Base-by-base conservation (phyloP, 1,284 basidiomycete genomes). In the Acaromyces ingoldii region DNA sequence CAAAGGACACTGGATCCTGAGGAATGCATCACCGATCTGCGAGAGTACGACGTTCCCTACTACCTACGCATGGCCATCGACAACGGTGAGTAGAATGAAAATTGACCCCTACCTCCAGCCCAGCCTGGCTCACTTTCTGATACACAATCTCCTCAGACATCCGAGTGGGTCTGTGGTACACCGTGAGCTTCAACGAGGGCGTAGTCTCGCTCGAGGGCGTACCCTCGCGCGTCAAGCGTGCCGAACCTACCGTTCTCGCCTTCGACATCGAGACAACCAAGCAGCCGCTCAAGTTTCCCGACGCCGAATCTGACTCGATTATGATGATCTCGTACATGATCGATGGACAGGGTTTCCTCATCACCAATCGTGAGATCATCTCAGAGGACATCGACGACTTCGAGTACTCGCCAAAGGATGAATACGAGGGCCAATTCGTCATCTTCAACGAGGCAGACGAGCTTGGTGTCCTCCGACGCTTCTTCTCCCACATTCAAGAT, bases 301-400 rank as follows among this genome's bases (percentile, higher is more conserved):
- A 98, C 79, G 88, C 91, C 64, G 84, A 86, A 10, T 86, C 88
- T 19, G 95, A 98, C 79, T 91, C 95, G 74, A 90, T 99, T 68
- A 98, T 99, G 93, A 99, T 99, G 95, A 98, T 99, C 63, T 98
- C 95, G 38, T 95, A 93, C 78, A 95, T 95, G 90, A 80, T 95
- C 30, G 91, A 95, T 74, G 91, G 90, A 0, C 48, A 97, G 75
- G 95, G 95, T 0, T 99, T 88, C 72, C 83, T 99, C 58, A 97
- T 99, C 76, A 97, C 91, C 19, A 98, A 98, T 70, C 83, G 95
- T 42, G 93, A 98, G 64, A 96, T 98, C 49, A 91, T 98, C 55
- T 86, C 87, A 57, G 91, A 98, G 74, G 91, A 98, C 74, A 97
- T 99, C 57, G 91, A 95, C 36, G 88, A 99, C 75, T 98, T 99